Conservation (phyloP, 169 alveolate genomes). For the Nephromyces sp. region DNA sequence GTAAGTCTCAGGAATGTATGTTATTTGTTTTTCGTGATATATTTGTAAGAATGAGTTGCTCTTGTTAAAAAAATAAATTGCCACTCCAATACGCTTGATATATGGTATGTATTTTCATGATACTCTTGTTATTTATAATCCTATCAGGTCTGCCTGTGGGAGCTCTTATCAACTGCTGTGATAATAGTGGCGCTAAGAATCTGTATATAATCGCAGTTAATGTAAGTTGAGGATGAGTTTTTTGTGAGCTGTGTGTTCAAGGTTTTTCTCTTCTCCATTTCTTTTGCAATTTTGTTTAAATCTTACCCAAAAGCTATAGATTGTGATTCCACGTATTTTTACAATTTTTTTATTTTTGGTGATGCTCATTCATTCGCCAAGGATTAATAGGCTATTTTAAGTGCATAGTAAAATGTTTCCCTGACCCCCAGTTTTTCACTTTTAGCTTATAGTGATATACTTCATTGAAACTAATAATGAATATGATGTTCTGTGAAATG, state of each 20-base stretch:
- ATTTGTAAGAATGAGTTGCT: background rate
- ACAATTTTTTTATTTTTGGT: background rate
- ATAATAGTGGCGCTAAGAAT: slow-evolving; percentile 98
- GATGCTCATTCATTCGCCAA: background rate
- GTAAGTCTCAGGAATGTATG: background rate
- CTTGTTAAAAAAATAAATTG: background rate
- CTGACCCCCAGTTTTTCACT: too few species aligned
- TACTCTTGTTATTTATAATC: slow-evolving; percentile 24
- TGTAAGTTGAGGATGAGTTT: slow-evolving; percentile 34
- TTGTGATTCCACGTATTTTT: background rate
- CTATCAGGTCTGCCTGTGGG: slow-evolving; percentile 94
- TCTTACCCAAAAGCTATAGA: background rate
- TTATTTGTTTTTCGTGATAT: background rate
- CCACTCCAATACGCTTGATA: background rate
- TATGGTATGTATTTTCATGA: background rate
- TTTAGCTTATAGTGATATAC: too few species aligned
- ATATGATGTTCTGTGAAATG: too few species aligned
- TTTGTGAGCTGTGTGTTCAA: background rate
- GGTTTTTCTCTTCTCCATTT: background rate
- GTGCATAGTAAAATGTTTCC: too few species aligned
- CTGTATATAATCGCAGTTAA: slow-evolving; percentile 92
- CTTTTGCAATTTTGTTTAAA: background rate
- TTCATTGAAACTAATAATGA: too few species aligned
- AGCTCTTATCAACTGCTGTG: slow-evolving; percentile 96
- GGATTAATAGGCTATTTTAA: too few species aligned